These are phyloP conservation scores for Elaeagnus macrophylla DNA, from an alignment of 306 rosid genomes.

Conservation along the genomic window DNA sequence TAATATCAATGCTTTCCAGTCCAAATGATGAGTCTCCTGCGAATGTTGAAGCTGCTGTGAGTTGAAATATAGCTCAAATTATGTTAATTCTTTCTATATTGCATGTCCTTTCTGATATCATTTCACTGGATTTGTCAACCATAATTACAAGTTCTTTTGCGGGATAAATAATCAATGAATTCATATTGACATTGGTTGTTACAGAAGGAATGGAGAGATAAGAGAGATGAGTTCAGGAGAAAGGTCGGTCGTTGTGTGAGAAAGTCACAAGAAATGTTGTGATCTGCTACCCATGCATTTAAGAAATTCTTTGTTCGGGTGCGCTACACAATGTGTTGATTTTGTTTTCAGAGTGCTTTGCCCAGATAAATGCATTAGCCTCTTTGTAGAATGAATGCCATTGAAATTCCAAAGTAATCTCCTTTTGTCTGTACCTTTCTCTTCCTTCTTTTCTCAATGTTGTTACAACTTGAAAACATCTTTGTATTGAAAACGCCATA, in stretches of 20 bases:
- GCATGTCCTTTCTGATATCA: background rate
- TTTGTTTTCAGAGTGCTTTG: no score
- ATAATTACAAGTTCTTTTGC: background rate
- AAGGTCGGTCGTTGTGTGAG: constrained; percentile 91
- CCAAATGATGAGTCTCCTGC: constrained; percentile 99
- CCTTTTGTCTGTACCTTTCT: no score
- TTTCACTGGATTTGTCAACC: no score
- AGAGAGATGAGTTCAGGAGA: constrained; percentile 91
- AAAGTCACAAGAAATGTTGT: constrained; percentile 38
- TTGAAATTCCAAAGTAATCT: no score
- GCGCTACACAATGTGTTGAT: no score
- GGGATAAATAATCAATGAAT: constrained; percentile 3
- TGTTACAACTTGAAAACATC: no score
- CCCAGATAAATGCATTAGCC: no score
- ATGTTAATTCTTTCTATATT: constrained; percentile 17
- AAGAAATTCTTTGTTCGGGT: no score
- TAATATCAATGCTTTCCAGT: constrained; percentile 94
- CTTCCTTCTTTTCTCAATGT: no score
- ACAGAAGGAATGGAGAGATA: constrained; percentile 97
- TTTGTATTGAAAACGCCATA: no score
- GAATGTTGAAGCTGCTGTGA: constrained; percentile 98
- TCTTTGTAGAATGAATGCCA: no score
- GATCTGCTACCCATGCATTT: no score
- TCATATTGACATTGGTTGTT: constrained; percentile 11
- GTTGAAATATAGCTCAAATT: constrained; percentile 10